Conservation (phyloP, 805 yeast genomes). For the Lipomyces mesembrius region DNA sequence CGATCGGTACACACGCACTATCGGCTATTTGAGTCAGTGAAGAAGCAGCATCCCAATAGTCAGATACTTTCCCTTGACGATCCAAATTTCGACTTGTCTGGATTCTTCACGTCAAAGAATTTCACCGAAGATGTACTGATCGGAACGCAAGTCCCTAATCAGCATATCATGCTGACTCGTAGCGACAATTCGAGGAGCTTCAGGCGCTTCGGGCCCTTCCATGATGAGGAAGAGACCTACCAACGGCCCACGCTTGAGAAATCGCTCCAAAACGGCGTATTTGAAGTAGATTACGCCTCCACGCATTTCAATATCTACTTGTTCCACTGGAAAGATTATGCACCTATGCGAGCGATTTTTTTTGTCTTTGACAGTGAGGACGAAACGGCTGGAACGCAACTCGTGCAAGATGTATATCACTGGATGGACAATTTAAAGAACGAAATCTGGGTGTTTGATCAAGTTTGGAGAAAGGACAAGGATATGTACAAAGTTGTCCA, state of each 20-base stretch:
- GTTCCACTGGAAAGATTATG: not conserved
- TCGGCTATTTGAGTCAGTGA: not conserved
- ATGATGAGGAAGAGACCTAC: not conserved
- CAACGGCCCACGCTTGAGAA: not conserved
- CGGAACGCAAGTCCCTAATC: not conserved
- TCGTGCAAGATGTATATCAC: constrained; percentile 7
- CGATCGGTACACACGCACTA: not conserved
- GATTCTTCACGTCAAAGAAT: constrained; percentile 10
- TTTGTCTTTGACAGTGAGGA: constrained; percentile 6
- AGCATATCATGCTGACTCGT: not conserved
- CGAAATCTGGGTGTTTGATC: constrained; percentile 9
- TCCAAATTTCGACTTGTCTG: not conserved
- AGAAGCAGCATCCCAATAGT: not conserved
- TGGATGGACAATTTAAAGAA: constrained; percentile 7
- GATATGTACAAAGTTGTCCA: constrained; percentile 1
- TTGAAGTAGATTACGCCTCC: not conserved
- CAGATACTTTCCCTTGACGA: not conserved
- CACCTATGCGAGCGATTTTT: not conserved
- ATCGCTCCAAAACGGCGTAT: constrained; percentile 7
- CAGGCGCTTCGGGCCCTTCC: not conserved
- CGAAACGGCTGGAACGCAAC: not conserved
- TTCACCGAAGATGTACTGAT: not conserved
- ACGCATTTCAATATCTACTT: constrained; percentile 1
- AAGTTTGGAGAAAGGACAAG: constrained; percentile 9
- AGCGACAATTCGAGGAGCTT: not conserved